Evolutionary conservation across 2,329 filamentous ascomycete species (phyloP).

Genomic region (Parascedosporium putredinis): DNA sequence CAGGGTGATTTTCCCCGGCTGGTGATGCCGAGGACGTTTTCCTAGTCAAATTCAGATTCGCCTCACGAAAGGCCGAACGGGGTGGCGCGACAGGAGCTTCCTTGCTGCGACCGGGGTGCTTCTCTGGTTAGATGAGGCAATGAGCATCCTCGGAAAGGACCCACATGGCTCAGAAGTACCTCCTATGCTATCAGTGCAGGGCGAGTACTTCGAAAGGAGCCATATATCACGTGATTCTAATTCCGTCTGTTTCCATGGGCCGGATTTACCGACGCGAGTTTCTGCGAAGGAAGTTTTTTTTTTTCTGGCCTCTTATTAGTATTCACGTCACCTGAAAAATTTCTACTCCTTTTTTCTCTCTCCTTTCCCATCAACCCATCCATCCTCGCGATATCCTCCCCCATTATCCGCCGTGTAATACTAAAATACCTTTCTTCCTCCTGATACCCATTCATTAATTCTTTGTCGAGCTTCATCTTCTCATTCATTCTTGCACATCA

Average conservation of each 20-base stretch:
- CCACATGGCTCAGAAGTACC: no score
- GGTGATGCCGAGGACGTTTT: no score
- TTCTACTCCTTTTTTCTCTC: slow-evolving; percentile 11
- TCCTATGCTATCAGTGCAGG: no score
- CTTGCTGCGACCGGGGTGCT: no score
- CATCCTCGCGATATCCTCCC: slow-evolving; percentile 17
- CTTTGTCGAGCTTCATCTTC: slow-evolving; percentile 24
- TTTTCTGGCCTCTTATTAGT: not conserved
- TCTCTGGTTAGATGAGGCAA: no score
- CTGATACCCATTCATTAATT: slow-evolving; percentile 15
- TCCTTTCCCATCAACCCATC: slow-evolving; percentile 18
- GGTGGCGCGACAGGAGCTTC: no score
- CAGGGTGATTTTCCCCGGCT: no score
- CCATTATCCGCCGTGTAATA: slow-evolving; percentile 21
- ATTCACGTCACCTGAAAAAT: slow-evolving; percentile 9
- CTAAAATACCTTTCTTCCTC: slow-evolving; percentile 6
- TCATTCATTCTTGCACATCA: slow-evolving; percentile 18
- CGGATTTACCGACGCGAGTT: slow-evolving; percentile 6
- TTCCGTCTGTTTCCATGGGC: slow-evolving; percentile 9
- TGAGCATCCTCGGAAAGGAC: no score
- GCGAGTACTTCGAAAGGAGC: no score
- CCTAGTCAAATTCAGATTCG: no score
- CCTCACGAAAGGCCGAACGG: no score
- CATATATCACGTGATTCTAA: slow-evolving; percentile 3
- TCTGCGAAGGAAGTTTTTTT: slow-evolving; percentile 7